Base-by-base conservation (phyloP, 192 early-diverging fungal species). In the Gamsiella multidivaricata region DNA sequence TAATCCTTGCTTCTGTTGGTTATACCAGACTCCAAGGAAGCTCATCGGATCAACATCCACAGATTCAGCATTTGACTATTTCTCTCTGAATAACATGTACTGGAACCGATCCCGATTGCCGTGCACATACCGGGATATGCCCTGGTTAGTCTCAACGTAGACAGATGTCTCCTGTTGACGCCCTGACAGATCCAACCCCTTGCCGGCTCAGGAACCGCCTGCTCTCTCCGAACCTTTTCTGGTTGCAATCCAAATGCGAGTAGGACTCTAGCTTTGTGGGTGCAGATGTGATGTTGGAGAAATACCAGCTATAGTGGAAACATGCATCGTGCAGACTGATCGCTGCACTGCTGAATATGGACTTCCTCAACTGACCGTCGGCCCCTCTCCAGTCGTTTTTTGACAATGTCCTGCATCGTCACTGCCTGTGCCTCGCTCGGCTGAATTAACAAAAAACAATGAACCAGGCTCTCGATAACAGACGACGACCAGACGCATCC, bases 181-280 rank as follows among this genome's bases (percentile, higher is more conserved):
- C 53, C 46, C 63, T 33, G 54, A 65, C 23, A 65, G 41, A 65
- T 65, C 63, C 3, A 11, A 9, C 2, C 63, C 63, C 2, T 43
- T 53, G 36, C 20, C 23, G 32, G 8, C 56, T 54, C 5, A 66
- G 14, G 36, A 66, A 46, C 64, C 64, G 56, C 11, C 33, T 22
- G 2, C 20, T n/a, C 12, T 14, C n/a, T 43, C 56, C 20, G 54
- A 46, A 66, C 32, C 34, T 12, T 39, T 9, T 18, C 3, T 66
- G 52, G 31, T 66, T 66, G 18, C 47, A 54, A 36, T 66, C 64
- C 52, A 18, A 9, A 29, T 56, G 64, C 29, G 64, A 66, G n/a
- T 66, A 66, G 2, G 53, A 22, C 32, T 56, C 29, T 0, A 55
- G 20, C 45, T 66, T 66, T 12, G 18, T n/a, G 12, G 47, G n/a